Conservation (phyloP, 2,329 filamentous ascomycete species). For the Exophiala mesophila region DNA sequence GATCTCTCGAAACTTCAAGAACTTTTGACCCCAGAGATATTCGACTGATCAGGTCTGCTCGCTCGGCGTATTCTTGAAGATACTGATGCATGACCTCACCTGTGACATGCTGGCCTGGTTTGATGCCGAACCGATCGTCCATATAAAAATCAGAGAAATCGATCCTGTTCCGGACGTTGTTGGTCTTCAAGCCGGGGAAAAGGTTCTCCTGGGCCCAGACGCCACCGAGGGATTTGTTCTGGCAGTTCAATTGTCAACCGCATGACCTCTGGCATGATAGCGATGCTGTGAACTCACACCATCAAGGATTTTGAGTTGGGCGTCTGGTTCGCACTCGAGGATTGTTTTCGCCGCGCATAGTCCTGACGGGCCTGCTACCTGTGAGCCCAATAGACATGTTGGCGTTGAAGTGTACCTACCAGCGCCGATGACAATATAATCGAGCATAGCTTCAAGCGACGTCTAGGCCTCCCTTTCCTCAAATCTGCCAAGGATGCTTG, state of each 20-base stretch:
- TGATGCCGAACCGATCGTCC: slow-evolving; percentile 50
- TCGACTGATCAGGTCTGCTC: slow-evolving; percentile 46
- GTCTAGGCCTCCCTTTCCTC: too few relatives aligned
- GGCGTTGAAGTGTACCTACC: neutral
- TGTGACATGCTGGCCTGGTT: slow-evolving; percentile 54
- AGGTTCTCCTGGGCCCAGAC: slow-evolving; percentile 65
- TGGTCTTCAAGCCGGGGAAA: slow-evolving; percentile 64
- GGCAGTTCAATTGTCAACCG: neutral
- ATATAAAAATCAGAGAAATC: slow-evolving; percentile 73
- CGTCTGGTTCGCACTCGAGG: slow-evolving; percentile 20
- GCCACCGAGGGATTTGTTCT: slow-evolving; percentile 48
- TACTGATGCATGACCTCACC: slow-evolving; percentile 54
- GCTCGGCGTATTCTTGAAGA: slow-evolving; percentile 51
- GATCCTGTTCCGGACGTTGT: slow-evolving; percentile 68
- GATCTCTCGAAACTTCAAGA: slow-evolving; percentile 41
- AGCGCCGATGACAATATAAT: neutral
- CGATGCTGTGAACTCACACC: slow-evolving; percentile 9
- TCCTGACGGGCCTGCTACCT: slow-evolving; percentile 18
- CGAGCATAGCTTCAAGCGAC: neutral
- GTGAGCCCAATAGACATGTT: neutral
- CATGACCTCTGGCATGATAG: neutral
- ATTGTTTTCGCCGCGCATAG: slow-evolving; percentile 26
- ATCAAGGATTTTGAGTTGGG: slow-evolving; percentile 20
- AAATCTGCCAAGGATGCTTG: too few relatives aligned
- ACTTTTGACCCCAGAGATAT: slow-evolving; percentile 53